Conservation (phyloP, 2,329 filamentous ascomycete genomes). For the Nothophoma quercina region DNA sequence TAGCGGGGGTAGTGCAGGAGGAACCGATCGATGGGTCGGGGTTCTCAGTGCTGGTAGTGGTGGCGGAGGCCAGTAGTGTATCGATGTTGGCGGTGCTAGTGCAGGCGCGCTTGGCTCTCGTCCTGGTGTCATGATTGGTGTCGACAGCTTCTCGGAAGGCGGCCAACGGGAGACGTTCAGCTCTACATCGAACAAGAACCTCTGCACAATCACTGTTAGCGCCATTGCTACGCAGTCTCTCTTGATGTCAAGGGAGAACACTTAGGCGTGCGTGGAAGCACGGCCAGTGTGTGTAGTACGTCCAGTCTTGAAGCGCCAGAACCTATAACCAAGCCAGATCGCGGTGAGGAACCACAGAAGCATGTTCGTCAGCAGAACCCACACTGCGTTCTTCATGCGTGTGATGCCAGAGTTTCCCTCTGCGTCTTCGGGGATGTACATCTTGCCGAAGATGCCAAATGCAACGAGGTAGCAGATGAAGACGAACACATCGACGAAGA, state of each 20-base stretch:
- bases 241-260: slow-evolving; percentile 3
- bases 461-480: slow-evolving; percentile 80
- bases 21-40: background rate
- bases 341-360: slow-evolving; percentile 77
- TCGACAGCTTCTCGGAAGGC: background rate
- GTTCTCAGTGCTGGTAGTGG: background rate
- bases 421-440: slow-evolving; percentile 76
- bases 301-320: slow-evolving; percentile 54
- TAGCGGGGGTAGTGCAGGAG: background rate
- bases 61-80: slow-evolving; percentile 13
- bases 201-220: slow-evolving; percentile 10
- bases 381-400: slow-evolving; percentile 87
- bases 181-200: slow-evolving; percentile 13
- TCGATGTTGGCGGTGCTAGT: slow-evolving; percentile 4
- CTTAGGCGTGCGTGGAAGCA: slow-evolving; percentile 33
- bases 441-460: slow-evolving; percentile 82
- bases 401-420: slow-evolving; percentile 69
- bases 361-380: slow-evolving; percentile 79
- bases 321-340: slow-evolving; percentile 64
- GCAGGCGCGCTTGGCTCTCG: background rate
- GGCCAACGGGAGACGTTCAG: slow-evolving; percentile 12
- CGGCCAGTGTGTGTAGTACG: slow-evolving; percentile 33
- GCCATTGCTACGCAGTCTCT: slow-evolving; percentile 1
- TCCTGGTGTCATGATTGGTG: background rate
- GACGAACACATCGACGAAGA: slow-evolving; percentile 74